Percentiles rank a stretch among this genome's conserved stretches.
phyloP scores from a whole-genome alignment of 2,329 filamentous ascomycete species.

The Pyrenophora graminea region DNA sequence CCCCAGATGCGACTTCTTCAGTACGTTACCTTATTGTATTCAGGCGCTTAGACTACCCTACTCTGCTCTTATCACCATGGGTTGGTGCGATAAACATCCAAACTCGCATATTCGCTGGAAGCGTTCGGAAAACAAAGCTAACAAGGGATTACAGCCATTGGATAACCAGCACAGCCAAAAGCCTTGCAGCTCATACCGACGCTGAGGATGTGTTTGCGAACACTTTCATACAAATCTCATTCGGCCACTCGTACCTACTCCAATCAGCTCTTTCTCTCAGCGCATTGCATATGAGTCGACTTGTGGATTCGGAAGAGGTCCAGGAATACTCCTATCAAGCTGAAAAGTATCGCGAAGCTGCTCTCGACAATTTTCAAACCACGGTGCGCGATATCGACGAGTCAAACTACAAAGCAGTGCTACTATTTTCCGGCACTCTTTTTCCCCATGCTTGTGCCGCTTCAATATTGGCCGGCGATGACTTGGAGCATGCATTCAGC shows the following conservation, averaged over 20 bases:
- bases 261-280: conserved; percentile 51
- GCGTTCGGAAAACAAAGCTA: background rate
- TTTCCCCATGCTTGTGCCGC: conserved; percentile 33
- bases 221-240: conserved; percentile 41
- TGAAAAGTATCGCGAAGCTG: conserved; percentile 28
- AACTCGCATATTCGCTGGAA: background rate
- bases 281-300: conserved; percentile 50
- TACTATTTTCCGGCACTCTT: conserved; percentile 22
- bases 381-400: conserved; percentile 41
- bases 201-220: conserved; percentile 25
- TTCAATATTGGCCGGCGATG: conserved; percentile 12
- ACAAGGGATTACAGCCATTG: conserved; percentile 25
- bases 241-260: conserved; percentile 51
- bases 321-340: conserved; percentile 25
- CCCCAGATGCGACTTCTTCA: conserved; percentile 37
- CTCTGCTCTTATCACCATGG: background rate
- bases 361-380: conserved; percentile 24
- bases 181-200: conserved; percentile 22
- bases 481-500: conserved; percentile 24
- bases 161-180: conserved; percentile 33
- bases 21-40: conserved; percentile 5
- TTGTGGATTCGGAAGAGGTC: conserved; percentile 23
- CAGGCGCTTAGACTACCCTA: background rate
- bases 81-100: background rate
- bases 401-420: conserved; percentile 47